Percentiles rank a stretch among this genome's conserved stretches.
Conservation (phyloP, 1,284 basidiomycete species). For the Trichosporon asahii region DNA sequence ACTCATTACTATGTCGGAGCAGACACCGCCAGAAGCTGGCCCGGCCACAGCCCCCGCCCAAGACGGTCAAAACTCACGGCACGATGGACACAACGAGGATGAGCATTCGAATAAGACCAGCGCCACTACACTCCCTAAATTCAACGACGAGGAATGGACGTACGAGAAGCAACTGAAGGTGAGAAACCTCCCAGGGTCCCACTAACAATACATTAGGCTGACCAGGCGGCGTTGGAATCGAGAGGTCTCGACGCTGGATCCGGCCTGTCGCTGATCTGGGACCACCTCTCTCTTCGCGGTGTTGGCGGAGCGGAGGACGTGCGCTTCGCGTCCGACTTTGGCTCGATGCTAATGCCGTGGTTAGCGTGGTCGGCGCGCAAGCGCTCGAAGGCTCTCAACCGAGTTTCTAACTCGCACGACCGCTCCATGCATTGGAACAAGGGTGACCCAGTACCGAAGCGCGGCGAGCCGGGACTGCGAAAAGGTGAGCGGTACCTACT, state of each 20-base stretch:
- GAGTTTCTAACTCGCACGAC: slow-evolving; percentile 18
- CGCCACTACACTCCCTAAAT: background rate
- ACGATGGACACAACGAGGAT: background rate
- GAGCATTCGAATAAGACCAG: background rate
- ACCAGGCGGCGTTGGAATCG: background rate
- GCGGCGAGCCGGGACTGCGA: slow-evolving; percentile 29
- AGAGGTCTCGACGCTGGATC: slow-evolving; percentile 14
- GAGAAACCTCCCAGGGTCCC: too few relatives aligned
- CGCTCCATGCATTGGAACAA: slow-evolving; percentile 16
- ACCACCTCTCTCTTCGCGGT: slow-evolving; percentile 37
- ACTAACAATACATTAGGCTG: background rate
- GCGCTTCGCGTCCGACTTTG: slow-evolving; percentile 34
- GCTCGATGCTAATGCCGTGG: slow-evolving; percentile 37
- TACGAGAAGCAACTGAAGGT: background rate
- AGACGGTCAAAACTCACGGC: background rate
- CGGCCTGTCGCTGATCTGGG: slow-evolving; percentile 31
- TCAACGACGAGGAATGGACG: background rate
- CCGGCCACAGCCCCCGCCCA: background rate
- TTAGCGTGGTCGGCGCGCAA: slow-evolving; percentile 33
- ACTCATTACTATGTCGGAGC: background rate
- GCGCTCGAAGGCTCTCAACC: slow-evolving; percentile 18
- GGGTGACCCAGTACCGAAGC: slow-evolving; percentile 22
- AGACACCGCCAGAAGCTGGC: background rate
- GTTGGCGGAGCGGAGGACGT: slow-evolving; percentile 37
- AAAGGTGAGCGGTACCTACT: slow-evolving; percentile 41